Percentiles rank a stretch among this genome's conserved stretches.
Conservation (phyloP, 768 basidiomycete species). For the Pleurotus eryngii region DNA sequence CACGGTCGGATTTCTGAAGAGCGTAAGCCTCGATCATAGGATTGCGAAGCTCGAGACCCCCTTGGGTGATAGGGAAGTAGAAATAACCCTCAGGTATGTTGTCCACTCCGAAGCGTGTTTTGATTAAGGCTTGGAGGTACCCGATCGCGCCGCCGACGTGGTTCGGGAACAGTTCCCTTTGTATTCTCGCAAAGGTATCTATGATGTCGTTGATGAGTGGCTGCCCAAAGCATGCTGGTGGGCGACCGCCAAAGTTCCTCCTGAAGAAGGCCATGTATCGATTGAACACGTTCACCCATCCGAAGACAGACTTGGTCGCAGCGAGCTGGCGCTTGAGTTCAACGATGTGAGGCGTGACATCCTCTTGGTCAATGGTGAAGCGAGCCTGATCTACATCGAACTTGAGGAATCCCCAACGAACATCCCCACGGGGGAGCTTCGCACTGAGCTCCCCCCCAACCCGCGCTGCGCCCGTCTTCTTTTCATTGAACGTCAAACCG, state of each 20-base stretch:
- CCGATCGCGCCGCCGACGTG: conserved; percentile 18
- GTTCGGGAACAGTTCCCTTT: conserved; percentile 28
- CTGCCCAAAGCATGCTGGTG: conserved; percentile 29
- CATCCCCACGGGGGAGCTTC: conserved; percentile 29
- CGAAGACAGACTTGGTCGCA: conserved; percentile 33
- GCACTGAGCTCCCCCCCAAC: conserved; percentile 19
- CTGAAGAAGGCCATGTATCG: conserved; percentile 37
- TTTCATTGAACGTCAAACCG: conserved; percentile 37
- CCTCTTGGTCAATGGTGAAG: conserved; percentile 34
- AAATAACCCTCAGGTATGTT: conserved; percentile 39
- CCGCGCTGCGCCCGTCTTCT: conserved; percentile 39
- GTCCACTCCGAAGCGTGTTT: conserved; percentile 25
- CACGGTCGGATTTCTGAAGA: conserved; percentile 15
- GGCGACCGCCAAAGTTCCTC: conserved; percentile 32
- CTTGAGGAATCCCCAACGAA: conserved; percentile 38
- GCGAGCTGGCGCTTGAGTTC: conserved; percentile 35
- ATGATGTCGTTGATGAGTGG: conserved; percentile 29
- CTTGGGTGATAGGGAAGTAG: conserved; percentile 33
- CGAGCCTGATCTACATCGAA: conserved; percentile 26
- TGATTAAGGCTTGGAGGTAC: conserved; percentile 21
- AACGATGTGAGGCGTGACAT: conserved; percentile 31
- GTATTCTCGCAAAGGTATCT: conserved; percentile 28
- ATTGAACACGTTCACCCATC: conserved; percentile 37
- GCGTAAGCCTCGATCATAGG: conserved; percentile 35
- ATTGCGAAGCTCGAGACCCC: conserved; percentile 35